A percentile compares a stretch with the other conserved stretches of the same genome.
Conservation (phyloP, 2,329 filamentous ascomycete genomes). For the Phymatotrichopsis omnivora region DNA sequence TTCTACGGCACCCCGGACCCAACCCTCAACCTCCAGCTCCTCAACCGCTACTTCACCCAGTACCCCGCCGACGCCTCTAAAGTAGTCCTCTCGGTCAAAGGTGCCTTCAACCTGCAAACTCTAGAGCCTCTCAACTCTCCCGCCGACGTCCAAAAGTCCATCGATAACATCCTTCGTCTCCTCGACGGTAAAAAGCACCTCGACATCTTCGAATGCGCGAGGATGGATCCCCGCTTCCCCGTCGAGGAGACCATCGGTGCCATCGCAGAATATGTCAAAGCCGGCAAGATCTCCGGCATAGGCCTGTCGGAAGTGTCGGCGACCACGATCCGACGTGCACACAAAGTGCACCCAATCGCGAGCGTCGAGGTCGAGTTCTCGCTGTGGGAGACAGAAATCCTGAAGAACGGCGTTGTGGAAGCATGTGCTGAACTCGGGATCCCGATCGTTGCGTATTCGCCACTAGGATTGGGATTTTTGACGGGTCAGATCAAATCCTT, state of each 20-base stretch:
- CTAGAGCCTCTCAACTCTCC: slow-evolving; percentile 44
- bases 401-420: slow-evolving; percentile 44
- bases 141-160: slow-evolving; percentile 45
- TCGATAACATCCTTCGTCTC: slow-evolving; percentile 48
- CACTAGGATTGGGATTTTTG: slow-evolving; percentile 50
- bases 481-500: slow-evolving; percentile 43
- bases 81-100: slow-evolving; percentile 54
- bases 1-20: slow-evolving; percentile 51
- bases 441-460: slow-evolving; percentile 62
- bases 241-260: slow-evolving; percentile 40
- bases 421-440: slow-evolving; percentile 55
- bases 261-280: slow-evolving; percentile 43
- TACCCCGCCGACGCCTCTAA: slow-evolving; percentile 55
- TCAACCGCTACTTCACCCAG: slow-evolving; percentile 52
- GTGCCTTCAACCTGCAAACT: slow-evolving; percentile 38
- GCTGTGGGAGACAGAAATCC: slow-evolving; percentile 41
- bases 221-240: slow-evolving; percentile 45
- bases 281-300: slow-evolving; percentile 45
- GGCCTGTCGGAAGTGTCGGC: slow-evolving; percentile 45
- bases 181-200: slow-evolving; percentile 47
- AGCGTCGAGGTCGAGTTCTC: slow-evolving; percentile 48
- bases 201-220: slow-evolving; percentile 51
- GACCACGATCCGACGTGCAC: slow-evolving; percentile 42
- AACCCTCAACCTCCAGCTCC: slow-evolving; percentile 47
- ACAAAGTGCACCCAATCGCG: slow-evolving; percentile 39